A percentile compares a stretch with the other conserved stretches of the same genome.
Conservation (phyloP, 495 filamentous ascomycete genomes). For the Hypoxylon subgilvum region DNA sequence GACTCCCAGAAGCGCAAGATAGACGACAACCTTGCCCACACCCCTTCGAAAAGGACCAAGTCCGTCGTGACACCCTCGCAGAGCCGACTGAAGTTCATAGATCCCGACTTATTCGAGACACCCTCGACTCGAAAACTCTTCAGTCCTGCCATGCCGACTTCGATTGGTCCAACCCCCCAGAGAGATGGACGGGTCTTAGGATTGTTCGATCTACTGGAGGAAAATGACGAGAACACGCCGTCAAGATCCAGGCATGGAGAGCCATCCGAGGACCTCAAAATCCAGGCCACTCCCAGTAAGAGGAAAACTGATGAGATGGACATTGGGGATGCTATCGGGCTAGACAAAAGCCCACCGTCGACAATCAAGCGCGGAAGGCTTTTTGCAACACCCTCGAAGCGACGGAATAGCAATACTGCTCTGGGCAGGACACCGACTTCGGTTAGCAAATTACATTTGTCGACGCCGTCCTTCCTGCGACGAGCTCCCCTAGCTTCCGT, state of each 20-base stretch:
- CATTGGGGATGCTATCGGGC: constrained; percentile 43
- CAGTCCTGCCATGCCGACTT: constrained; percentile 61
- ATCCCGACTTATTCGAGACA: constrained; percentile 57
- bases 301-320: constrained; percentile 35
- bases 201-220: constrained; percentile 84
- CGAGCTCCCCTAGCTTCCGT: constrained; percentile 55
- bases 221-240: constrained; percentile 58
- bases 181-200: constrained; percentile 85
- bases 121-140: constrained; percentile 66
- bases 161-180: constrained; percentile 87
- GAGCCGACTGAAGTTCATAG: constrained; percentile 46
- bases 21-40: constrained; percentile 44
- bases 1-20: constrained; percentile 44
- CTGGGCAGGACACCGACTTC: constrained; percentile 53
- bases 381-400: constrained; percentile 68
- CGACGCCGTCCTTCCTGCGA: constrained; percentile 79
- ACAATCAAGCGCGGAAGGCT: constrained; percentile 65
- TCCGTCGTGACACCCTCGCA: constrained; percentile 21
- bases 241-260: constrained; percentile 28
- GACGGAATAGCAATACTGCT: constrained; percentile 39
- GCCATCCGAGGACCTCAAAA: constrained; percentile 7
- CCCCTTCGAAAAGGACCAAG: constrained; percentile 47
- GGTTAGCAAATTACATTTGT: constrained; percentile 57
- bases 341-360: constrained; percentile 68
- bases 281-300: constrained; percentile 51